Evolutionary conservation across 2,329 filamentous ascomycete species (phyloP), one percentile per base, ranked within the genome.

Genomic region (Beauveria brongniartii): DNA sequence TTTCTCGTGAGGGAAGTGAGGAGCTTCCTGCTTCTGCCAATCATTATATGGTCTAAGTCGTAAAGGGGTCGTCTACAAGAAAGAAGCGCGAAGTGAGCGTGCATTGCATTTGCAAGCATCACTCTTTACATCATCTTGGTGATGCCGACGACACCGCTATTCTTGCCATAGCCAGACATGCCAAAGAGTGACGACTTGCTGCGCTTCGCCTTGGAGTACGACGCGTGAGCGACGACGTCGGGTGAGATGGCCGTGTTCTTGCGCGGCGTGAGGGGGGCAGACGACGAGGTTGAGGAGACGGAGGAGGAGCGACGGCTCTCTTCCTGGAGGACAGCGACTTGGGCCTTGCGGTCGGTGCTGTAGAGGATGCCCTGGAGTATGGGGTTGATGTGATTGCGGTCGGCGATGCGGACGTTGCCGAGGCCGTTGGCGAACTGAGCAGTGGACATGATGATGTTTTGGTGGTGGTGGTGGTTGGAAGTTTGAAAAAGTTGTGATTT

Each of bases 291-390:
- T 6, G 55, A 58, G 1, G 48, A 44, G 18, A 26, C 3, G 7
- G 55, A 61, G 8, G 56, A 51, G 8, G 56, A 51, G 57, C 57
- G 56, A 37, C 61, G 61, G 50, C 50, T 48, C 56, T 62, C 44
- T 10, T 55, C 43, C 34, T 52, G 12, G 22, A 60, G 57, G 53
- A 63, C 48, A 18, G 52, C 53, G 53, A 61, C 37, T 41, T 63
- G 61, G 40, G 57, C 57, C 37, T 62, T 59, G 51, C 57, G 56
- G 52, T 61, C 57, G 51, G 61, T 60, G 55, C 48, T 60, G 59
- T 61, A 61, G 55, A 66, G 58, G 55, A 66, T 62, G 52, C 63
- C 62, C 54, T 67, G 62, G 34, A 67, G 54, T 2, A 67, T 46
- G 37, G 65, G 63, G 47, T 59, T 59, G 55, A 63, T 48, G 58